Evolutionary conservation across 2,329 filamentous ascomycete species (phyloP), one percentile per base, ranked within the genome.

Genomic region (Cephalotrichum gorgonifer): DNA sequence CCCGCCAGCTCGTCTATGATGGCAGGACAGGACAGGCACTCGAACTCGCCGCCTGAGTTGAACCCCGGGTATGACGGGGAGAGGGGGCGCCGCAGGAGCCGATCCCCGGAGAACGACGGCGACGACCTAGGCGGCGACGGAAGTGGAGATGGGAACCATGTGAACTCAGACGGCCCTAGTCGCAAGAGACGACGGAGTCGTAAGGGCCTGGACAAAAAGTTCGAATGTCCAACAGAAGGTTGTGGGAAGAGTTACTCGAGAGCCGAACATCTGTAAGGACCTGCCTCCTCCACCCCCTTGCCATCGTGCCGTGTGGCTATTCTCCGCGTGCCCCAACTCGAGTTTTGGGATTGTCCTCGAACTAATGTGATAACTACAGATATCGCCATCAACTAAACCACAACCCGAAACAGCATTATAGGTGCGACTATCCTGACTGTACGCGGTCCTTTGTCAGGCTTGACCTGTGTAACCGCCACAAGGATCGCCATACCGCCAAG

Each of bases 221-320:
- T 89, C 54, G 83, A 86, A 59, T 98, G 93, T 62, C 83, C 85
- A 5, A 81, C 88, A 52, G 83, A 87, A 55, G 88, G 85, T 35
- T 98, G 93, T 60, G 90, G 88, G 38, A 98, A 96, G 73, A 94
- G 85, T 62, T 98, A 98, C 64, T 96, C 91, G 25, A 80, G 93
- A 62, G 91, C 93, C 8, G 93, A 97, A 68, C 93, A 98, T 71
- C 73, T 98, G 71, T 96, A 79, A 75, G 75, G 6, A 42, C 17
- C 27, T 20, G 8, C 6, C n/a, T 31, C n/a, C 17, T 17, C 14
- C 17, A 12, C 31, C 38, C 38, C 35, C 25, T 12, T 6, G 35
- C 35, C 17, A 20, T 28, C 23, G 25, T 27, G 8, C 20, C 23
- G n/a, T 27, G 26, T 7, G 33, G 25, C 5, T 33, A 14, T 27